Evolutionary conservation across 2,329 filamentous ascomycete species (phyloP).

Genomic region (Calonectria leucothoes): DNA sequence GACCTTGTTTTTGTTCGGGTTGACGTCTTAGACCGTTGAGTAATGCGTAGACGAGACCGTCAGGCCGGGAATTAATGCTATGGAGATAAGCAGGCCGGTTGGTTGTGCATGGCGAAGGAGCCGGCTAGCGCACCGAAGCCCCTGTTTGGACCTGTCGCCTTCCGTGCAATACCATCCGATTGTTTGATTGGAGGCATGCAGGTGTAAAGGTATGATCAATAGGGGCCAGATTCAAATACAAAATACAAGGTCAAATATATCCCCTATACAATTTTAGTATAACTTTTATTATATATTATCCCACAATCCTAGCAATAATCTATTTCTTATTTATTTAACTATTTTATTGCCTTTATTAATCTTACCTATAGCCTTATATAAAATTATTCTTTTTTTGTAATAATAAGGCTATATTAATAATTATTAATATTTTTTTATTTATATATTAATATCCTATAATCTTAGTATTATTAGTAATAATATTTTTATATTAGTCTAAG

Average conservation of each 20-base stretch:
- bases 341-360: neutral
- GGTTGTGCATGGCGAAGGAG: neutral
- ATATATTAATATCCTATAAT: neutral
- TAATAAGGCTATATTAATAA: neutral
- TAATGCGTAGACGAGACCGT: neutral
- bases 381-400: neutral
- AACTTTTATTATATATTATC: neutral
- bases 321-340: neutral
- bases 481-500: neutral
- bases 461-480: neutral
- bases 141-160: neutral
- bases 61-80: neutral
- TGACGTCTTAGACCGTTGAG: neutral
- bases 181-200: conserved; percentile 3
- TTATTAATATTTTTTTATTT: neutral
- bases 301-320: neutral
- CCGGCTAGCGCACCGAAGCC: neutral
- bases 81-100: neutral
- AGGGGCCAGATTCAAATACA: too few species aligned
- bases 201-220: neutral
- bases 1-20: neutral
- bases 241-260: neutral
- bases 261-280: neutral
- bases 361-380: neutral
- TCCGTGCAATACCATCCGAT: neutral